These are phyloP conservation scores for Santalum album DNA, from an alignment of 164 flowering plant species.

Conservation along the genomic window DNA sequence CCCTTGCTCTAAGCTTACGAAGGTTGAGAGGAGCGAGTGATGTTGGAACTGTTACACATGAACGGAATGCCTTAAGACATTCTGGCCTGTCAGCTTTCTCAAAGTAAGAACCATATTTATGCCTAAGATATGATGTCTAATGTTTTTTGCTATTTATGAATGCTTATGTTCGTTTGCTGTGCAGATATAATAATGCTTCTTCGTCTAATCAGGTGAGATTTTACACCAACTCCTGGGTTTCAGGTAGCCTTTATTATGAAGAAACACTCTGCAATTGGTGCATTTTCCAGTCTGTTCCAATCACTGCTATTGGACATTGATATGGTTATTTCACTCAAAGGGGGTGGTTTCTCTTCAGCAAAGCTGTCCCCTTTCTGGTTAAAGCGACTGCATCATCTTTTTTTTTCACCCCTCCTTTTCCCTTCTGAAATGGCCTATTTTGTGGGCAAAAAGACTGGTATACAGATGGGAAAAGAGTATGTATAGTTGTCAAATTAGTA, in stretches of 20 bases:
- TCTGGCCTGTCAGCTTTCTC: conserved; percentile 65
- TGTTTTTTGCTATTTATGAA: neutral
- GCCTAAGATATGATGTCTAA: neutral
- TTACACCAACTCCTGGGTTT: neutral
- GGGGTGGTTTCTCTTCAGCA: neutral
- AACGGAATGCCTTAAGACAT: conserved; percentile 43
- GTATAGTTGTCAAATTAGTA: conserved; percentile 1
- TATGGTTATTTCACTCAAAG: neutral
- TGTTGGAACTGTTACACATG: conserved; percentile 15
- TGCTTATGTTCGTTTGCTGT: conserved; percentile 4
- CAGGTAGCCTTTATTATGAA: neutral
- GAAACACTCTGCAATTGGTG: neutral
- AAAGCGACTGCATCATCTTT: conserved; percentile 2
- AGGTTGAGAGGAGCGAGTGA: conserved; percentile 22
- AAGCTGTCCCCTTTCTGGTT: neutral
- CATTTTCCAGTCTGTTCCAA: neutral
- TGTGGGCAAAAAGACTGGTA: too few species aligned
- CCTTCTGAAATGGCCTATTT: neutral
- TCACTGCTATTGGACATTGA: neutral
- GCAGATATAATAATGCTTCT: conserved; percentile 56
- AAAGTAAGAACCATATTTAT: conserved; percentile 13
- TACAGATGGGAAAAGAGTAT: neutral
- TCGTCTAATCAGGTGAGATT: conserved; percentile 35
- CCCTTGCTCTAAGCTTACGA: conserved; percentile 27
- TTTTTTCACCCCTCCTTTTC: too few species aligned